These are phyloP conservation scores for Talaromyces proteolyticus DNA, from an alignment of 495 filamentous ascomycete genomes.

Conservation along the genomic window DNA sequence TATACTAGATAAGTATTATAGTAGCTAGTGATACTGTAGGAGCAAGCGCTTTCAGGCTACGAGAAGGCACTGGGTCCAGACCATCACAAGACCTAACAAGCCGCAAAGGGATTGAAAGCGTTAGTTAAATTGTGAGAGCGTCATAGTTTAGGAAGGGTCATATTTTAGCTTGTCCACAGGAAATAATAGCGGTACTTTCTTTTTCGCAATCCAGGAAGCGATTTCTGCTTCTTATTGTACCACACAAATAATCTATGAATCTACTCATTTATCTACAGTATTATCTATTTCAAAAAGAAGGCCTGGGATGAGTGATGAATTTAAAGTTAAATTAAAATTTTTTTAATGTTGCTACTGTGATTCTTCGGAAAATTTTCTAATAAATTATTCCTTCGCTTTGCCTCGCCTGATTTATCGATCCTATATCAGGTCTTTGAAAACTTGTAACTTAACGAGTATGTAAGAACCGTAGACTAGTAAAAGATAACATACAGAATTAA, in stretches of 20 bases:
- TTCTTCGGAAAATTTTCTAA: not conserved
- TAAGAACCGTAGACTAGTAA: not conserved
- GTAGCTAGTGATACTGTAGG: conserved; percentile 14
- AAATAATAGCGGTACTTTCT: not conserved
- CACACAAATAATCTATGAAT: not conserved
- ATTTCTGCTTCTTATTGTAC: not conserved
- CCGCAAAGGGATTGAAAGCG: not conserved
- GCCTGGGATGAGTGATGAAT: not conserved
- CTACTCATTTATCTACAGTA: not conserved
- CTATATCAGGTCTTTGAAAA: not conserved
- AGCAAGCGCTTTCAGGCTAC: conserved; percentile 16
- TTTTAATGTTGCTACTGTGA: not conserved
- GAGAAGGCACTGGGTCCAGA: conserved; percentile 27
- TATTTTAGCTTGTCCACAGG: not conserved
- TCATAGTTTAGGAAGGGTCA: not conserved
- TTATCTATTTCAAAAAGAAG: not conserved
- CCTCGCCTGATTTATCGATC: not conserved
- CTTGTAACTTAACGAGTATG: not conserved
- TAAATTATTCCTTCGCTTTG: not conserved
- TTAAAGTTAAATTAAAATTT: too few relatives aligned
- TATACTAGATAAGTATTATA: not conserved
- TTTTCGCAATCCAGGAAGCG: not conserved
- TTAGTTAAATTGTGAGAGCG: not conserved
- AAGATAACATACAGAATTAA: not conserved
- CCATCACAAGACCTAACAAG: not conserved